Evolutionary conservation across 108 stramenopile species (phyloP).

Genomic region (Skeletonema menzelii): DNA sequence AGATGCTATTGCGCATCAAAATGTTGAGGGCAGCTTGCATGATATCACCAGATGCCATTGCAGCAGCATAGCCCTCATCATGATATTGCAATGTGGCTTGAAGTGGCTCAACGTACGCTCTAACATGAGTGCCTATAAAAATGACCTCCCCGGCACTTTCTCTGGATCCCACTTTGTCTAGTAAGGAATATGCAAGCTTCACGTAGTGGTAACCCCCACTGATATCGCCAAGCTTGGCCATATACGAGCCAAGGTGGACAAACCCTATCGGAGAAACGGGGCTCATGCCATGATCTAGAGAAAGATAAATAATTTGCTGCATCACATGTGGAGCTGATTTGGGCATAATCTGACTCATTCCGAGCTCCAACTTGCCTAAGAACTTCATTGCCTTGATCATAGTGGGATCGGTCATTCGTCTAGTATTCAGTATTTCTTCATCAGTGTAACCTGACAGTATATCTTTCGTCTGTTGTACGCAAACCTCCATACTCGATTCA

Average conservation of each 20-base stretch:
- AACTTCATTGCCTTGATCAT: conserved; percentile 29
- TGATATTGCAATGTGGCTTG: background rate
- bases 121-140: background rate
- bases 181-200: background rate
- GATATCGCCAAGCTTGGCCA: conserved; percentile 8
- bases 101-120: conserved; percentile 4
- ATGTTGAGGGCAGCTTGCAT: background rate
- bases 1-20: background rate
- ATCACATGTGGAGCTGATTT: background rate
- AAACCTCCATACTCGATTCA: background rate
- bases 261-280: conserved; percentile 13
- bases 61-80: background rate
- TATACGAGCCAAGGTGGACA: conserved; percentile 5
- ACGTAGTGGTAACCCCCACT: conserved; percentile 10
- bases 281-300: conserved; percentile 5
- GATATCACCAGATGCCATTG: conserved; percentile 20
- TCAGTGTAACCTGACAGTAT: background rate
- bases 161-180: conserved; percentile 1
- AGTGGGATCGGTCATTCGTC: conserved; percentile 7
- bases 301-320: conserved; percentile 10
- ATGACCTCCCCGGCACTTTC: conserved; percentile 13
- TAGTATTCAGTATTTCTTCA: conserved; percentile 8
- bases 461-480: background rate
- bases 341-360: background rate
- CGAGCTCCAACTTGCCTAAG: background rate